These are phyloP conservation scores for Mitragyna speciosa DNA, from an alignment of 257 asterid genomes.

Conservation along the genomic window DNA sequence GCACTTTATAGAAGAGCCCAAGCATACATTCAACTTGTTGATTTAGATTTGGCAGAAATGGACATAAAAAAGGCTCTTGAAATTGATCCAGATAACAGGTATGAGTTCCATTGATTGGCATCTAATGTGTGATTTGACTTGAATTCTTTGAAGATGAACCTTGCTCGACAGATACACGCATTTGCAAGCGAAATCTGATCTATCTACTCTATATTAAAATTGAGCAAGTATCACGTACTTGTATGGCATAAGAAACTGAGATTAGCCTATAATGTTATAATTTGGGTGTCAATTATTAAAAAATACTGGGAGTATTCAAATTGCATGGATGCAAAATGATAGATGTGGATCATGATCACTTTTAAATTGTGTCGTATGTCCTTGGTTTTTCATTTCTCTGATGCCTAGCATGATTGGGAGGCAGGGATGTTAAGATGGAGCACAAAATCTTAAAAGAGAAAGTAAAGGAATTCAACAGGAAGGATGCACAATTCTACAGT, in stretches of 20 bases:
- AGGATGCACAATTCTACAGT: conserved; percentile 60
- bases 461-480: conserved; percentile 51
- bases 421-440: conserved; percentile 60
- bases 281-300: background rate
- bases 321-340: background rate
- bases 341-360: background rate
- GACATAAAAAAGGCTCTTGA: conserved; percentile 67
- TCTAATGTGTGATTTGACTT: background rate
- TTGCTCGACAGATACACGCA: background rate
- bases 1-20: conserved; percentile 70
- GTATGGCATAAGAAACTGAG: background rate
- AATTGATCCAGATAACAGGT: conserved; percentile 63
- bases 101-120: background rate
- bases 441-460: conserved; percentile 53
- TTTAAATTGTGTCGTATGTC: background rate
- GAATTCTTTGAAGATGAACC: background rate
- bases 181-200: background rate
- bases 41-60: conserved; percentile 55
- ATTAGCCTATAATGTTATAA: too few species aligned
- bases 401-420: background rate
- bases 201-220: background rate
- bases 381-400: background rate
- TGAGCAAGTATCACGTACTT: background rate
- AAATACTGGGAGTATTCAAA: background rate
- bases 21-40: conserved; percentile 50